Evolutionary conservation across 768 basidiomycete species (phyloP).

Genomic region (Lactifluus subvellereus): DNA sequence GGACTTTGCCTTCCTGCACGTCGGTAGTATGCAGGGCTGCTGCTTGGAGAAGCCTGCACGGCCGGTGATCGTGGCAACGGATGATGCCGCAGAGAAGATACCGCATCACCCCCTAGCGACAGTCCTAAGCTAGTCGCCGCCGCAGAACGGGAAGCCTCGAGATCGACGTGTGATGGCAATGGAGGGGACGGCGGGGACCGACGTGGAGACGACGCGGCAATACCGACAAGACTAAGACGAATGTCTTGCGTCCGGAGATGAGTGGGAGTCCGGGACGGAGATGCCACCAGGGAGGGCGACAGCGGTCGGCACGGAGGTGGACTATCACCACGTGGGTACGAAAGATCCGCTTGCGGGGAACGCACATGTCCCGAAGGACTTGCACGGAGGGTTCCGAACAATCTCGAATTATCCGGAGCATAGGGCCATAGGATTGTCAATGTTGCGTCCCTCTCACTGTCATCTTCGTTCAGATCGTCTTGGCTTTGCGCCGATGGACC

Average conservation of each 20-base stretch:
- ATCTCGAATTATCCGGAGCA: background rate
- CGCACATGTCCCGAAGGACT: background rate
- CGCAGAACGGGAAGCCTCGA: background rate
- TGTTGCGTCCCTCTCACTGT: background rate
- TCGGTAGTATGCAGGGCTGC: background rate
- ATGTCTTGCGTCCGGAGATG: background rate
- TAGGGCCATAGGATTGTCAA: background rate
- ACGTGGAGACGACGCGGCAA: background rate
- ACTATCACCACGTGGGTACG: background rate
- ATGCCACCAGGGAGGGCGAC: background rate
- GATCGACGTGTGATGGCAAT: background rate
- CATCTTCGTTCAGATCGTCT: background rate
- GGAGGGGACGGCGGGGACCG: background rate
- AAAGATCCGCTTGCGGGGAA: background rate
- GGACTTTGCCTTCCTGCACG: background rate
- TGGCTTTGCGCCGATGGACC: background rate
- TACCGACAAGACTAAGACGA: background rate
- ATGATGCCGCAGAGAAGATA: background rate
- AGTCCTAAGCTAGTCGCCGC: constrained; percentile 1
- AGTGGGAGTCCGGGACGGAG: background rate
- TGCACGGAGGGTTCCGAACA: background rate
- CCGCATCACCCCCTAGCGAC: background rate
- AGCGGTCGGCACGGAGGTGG: background rate
- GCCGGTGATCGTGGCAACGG: background rate
- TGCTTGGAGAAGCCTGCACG: background rate